Evolutionary conservation across 176 grass and related monocot genomes (phyloP).

Genomic region (Cenchrus americanus): DNA sequence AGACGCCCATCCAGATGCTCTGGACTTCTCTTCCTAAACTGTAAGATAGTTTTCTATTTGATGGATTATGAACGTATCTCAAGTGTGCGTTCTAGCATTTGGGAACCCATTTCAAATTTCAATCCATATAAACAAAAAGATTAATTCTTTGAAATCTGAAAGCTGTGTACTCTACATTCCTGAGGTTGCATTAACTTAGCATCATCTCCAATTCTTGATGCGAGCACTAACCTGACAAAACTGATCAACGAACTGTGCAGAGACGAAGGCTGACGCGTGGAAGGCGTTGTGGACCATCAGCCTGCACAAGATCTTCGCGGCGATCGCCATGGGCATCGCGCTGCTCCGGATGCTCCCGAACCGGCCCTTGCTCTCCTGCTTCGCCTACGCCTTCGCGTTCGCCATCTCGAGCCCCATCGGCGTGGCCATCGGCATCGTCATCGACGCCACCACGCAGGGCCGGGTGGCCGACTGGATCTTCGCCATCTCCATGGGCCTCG

Average conservation of each 20-base stretch:
- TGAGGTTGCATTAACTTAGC: not conserved
- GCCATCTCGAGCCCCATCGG: constrained; percentile 88
- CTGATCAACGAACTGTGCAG: constrained; percentile 40
- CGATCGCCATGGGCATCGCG: constrained; percentile 94
- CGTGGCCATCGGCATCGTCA: constrained; percentile 77
- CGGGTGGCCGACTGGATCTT: constrained; percentile 87
- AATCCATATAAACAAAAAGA: not conserved
- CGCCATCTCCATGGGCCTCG: constrained; percentile 88
- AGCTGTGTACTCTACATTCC: not conserved
- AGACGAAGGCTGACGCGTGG: constrained; percentile 90
- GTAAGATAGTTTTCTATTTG: no score
- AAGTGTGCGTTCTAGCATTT: not conserved
- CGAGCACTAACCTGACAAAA: no score
- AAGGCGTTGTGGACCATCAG: constrained; percentile 97
- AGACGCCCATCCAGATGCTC: not conserved
- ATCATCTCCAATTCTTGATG: not conserved
- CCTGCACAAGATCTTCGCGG: constrained; percentile 95
- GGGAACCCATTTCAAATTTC: not conserved
- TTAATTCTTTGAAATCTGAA: not conserved
- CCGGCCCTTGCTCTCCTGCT: constrained; percentile 73
- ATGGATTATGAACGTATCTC: not conserved
- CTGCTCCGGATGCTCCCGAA: constrained; percentile 83
- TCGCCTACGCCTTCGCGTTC: constrained; percentile 80
- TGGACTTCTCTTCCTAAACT: no score
- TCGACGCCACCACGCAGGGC: constrained; percentile 91